Evolutionary conservation across 345 rosid species (phyloP).

Genomic region (Theobroma cacao): DNA sequence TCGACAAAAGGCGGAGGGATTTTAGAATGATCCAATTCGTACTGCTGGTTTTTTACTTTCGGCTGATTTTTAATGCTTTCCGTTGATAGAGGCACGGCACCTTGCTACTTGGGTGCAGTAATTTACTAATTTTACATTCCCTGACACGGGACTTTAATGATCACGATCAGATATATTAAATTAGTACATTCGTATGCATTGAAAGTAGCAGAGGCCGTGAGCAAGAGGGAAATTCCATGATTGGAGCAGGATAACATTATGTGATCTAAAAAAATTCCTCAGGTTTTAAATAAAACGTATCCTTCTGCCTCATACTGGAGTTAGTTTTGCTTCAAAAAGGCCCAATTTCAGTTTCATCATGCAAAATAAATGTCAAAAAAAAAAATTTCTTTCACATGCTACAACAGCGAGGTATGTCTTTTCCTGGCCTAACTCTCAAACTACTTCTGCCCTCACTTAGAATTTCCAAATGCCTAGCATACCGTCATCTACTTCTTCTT

Average conservation of each 20-base stretch:
- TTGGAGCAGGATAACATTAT: neutral
- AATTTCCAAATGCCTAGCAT: conserved; percentile 26
- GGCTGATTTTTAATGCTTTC: neutral
- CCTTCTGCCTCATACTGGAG: conserved; percentile 22
- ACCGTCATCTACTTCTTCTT: conserved; percentile 63
- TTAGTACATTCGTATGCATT: neutral
- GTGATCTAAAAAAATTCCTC: conserved; percentile 4
- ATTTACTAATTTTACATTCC: neutral
- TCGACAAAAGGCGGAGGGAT: no score
- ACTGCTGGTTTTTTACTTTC: no score
- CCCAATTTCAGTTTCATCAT: conserved; percentile 29
- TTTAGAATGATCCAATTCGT: no score
- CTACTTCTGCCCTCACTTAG: conserved; percentile 22
- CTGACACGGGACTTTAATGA: neutral
- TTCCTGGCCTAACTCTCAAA: conserved; percentile 32
- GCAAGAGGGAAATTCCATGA: neutral
- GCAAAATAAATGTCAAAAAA: conserved; percentile 4
- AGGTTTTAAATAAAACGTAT: conserved; percentile 15
- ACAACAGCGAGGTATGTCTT: conserved; percentile 33
- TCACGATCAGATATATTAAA: neutral
- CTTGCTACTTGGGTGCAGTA: neutral
- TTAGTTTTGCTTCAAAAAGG: conserved; percentile 27
- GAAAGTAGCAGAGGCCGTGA: neutral
- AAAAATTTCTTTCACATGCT: conserved; percentile 32
- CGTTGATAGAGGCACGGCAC: neutral